Evolutionary conservation across 2,329 filamentous ascomycete genomes (phyloP).

Genomic region (Fusarium poae): DNA sequence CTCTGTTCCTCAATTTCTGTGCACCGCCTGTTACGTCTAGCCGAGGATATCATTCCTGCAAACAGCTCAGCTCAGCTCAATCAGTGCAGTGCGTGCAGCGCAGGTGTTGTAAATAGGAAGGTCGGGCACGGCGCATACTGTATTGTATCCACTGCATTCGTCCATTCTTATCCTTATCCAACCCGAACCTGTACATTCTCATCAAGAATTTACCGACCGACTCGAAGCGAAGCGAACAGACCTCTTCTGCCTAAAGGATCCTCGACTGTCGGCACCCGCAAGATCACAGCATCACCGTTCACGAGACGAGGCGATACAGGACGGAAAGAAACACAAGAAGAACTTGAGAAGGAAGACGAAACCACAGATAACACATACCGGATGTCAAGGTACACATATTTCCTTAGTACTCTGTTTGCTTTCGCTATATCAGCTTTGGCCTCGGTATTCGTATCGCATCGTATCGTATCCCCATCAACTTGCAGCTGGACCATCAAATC

Average conservation of each 20-base stretch:
- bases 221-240: slow-evolving; percentile 42
- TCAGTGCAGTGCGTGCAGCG: neutral
- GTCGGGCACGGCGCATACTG: slow-evolving; percentile 30
- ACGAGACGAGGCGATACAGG: slow-evolving; percentile 15
- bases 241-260: slow-evolving; percentile 46
- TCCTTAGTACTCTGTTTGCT: neutral
- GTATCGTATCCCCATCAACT: slow-evolving; percentile 35
- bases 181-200: slow-evolving; percentile 35
- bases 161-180: slow-evolving; percentile 42
- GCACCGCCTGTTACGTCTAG: neutral
- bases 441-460: slow-evolving; percentile 30
- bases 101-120: slow-evolving; percentile 43
- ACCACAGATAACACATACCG: slow-evolving; percentile 12
- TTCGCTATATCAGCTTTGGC: slow-evolving; percentile 11
- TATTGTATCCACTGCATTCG: slow-evolving; percentile 43
- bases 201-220: slow-evolving; percentile 46
- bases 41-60: slow-evolving; percentile 6
- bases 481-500: slow-evolving; percentile 18
- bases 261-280: slow-evolving; percentile 39
- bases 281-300: slow-evolving; percentile 26
- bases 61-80: slow-evolving; percentile 31
- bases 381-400: slow-evolving; percentile 29
- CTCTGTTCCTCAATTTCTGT: neutral
- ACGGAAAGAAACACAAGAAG: neutral
- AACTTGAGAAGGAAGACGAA: slow-evolving; percentile 18